Evolutionary conservation across 176 grass and related monocot species (phyloP).

Genomic region (Triticum turgidum): DNA sequence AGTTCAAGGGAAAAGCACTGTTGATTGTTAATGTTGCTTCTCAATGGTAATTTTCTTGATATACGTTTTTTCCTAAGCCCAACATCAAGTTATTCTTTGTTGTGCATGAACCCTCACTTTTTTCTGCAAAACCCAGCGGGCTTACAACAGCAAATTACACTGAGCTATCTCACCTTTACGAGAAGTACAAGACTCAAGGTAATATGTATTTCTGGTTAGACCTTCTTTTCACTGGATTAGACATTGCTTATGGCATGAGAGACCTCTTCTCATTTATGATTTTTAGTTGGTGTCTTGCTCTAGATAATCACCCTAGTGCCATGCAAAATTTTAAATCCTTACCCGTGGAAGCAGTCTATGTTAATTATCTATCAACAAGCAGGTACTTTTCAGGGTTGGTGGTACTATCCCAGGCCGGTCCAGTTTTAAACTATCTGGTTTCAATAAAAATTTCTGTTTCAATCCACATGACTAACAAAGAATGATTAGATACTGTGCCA

Average conservation of each 20-base stretch:
- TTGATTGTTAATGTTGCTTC: conserved; percentile 98
- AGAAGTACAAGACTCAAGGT: conserved; percentile 99
- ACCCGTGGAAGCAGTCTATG: background rate
- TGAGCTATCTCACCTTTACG: conserved; percentile 91
- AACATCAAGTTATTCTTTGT: background rate
- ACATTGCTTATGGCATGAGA: background rate
- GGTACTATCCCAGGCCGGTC: background rate
- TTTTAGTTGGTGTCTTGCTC: background rate
- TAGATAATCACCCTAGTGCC: background rate
- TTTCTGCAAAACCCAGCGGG: conserved; percentile 53
- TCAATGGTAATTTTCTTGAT: conserved; percentile 67
- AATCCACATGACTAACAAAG: too few relatives aligned
- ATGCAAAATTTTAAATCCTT: conserved; percentile 9
- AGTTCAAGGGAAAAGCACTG: conserved; percentile 82
- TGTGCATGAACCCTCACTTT: conserved; percentile 4
- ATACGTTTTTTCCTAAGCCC: background rate
- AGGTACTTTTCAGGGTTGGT: background rate
- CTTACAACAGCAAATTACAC: conserved; percentile 95
- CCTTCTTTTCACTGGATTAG: conserved; percentile 4
- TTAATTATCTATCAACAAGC: conserved; percentile 7
- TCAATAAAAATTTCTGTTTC: background rate
- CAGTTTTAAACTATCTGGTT: background rate
- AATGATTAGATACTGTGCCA: too few relatives aligned
- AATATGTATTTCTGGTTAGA: conserved; percentile 2
- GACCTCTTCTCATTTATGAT: background rate